Evolutionary conservation across 2,329 filamentous ascomycete genomes (phyloP), one percentile per base, ranked within the genome.

Genomic region (Tolypocladium inflatum): DNA sequence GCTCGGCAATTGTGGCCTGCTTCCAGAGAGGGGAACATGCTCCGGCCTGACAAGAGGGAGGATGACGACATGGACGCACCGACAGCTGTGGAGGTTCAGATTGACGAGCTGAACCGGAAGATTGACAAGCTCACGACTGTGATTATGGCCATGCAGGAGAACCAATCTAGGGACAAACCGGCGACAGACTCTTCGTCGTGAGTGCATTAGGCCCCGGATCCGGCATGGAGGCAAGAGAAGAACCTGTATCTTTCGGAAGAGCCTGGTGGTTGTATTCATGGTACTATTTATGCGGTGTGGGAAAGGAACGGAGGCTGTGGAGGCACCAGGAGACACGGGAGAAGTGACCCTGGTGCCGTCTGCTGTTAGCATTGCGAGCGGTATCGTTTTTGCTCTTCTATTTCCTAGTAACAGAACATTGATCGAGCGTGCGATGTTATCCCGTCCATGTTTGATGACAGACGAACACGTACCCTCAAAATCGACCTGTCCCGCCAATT

Each of bases 101-200:
- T 86, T 57, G 69, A 72, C 4, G 82, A 85, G 62, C 68, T 86
- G 63, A 75, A 76, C 48, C 70, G 69, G 53, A 85, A 85, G 74
- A 83, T 87, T 63, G 81, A 85, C 62, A 78, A 78, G 57, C 71
- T 86, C 61, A 83, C 82, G 0, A 73, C 77, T 23, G 66, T 81
- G 54, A 72, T 86, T 2, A 66, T 82, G 62, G 71, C 74, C 4
- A 70, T 84, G 66, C 81, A 83, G 64, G 68, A 54, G 19, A 41
- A 39, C 9, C 50, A 35, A 10, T 17, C 48, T 7, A 8, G 19
- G 4, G 30, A 35, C 9, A 52, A n/a, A 11, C n/a, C 19, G 48
- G 8, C 30, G 21, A 26, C 43, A 35, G 30, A 35, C 30, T 21
- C 45, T 8, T 4, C 30, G 10, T 37, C 30, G 19, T 52, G 26